Conservation (phyloP, 805 yeast species). For the Metschnikowia borealis region DNA sequence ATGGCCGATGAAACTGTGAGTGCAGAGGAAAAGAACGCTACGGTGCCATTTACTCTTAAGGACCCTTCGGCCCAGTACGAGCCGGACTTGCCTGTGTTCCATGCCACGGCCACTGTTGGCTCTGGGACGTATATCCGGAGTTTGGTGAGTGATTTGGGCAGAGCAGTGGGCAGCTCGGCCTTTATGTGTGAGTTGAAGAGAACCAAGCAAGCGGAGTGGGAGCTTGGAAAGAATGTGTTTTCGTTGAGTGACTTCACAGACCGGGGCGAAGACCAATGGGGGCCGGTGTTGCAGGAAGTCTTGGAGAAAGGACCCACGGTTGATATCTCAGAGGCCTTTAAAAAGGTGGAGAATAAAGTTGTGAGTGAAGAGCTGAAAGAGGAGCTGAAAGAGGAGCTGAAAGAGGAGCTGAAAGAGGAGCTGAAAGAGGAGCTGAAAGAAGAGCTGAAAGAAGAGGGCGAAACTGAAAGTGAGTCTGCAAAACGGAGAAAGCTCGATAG, state of each 20-base stretch:
- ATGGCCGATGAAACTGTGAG: slow-evolving; percentile 31
- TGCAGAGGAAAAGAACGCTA: slow-evolving; percentile 37
- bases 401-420: neutral
- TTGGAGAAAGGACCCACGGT: slow-evolving; percentile 35
- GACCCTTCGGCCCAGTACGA: slow-evolving; percentile 36
- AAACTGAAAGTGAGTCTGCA: neutral
- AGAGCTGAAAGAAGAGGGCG: neutral
- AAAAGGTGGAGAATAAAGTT: slow-evolving; percentile 1
- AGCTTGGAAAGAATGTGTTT: slow-evolving; percentile 64
- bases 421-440: neutral
- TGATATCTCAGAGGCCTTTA: slow-evolving; percentile 24
- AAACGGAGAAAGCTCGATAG: slow-evolving; percentile 1
- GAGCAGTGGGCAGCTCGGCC: slow-evolving; percentile 73
- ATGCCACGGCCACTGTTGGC: slow-evolving; percentile 74
- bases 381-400: neutral
- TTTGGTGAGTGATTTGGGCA: slow-evolving; percentile 81
- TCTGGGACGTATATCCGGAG: slow-evolving; percentile 96
- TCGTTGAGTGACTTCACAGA: slow-evolving; percentile 61
- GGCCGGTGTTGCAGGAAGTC: slow-evolving; percentile 53
- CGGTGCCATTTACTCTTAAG: slow-evolving; percentile 35
- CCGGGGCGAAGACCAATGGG: slow-evolving; percentile 65
- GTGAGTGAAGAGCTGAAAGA: neutral
- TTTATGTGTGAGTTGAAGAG: slow-evolving; percentile 85
- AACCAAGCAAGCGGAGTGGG: slow-evolving; percentile 80
- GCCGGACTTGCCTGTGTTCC: slow-evolving; percentile 62